phyloP scores from a whole-genome alignment of 2,329 filamentous ascomycete species.

The Hymenoscyphus linearis region DNA sequence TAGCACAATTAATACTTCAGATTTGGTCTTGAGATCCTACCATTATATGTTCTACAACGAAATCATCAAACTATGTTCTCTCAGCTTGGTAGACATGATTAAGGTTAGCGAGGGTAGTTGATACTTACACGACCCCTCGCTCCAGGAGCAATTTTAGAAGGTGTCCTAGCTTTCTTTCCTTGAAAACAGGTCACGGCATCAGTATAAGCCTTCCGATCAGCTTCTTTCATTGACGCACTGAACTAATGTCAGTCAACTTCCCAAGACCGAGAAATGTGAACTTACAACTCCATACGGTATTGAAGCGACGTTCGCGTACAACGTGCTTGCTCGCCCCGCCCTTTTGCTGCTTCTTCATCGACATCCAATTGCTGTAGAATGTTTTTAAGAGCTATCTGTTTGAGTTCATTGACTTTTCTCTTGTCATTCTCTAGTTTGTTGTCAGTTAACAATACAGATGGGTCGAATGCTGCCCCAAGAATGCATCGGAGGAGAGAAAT shows the following conservation, averaged over 20 bases:
- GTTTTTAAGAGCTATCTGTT: not conserved
- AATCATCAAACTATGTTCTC: slow-evolving; percentile 30
- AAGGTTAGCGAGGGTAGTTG: not conserved
- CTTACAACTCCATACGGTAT: slow-evolving; percentile 2
- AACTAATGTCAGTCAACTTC: not conserved
- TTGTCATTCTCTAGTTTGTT: too few relatives aligned
- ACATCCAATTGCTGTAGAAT: not conserved
- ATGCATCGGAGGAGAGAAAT: too few relatives aligned
- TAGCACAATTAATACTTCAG: not conserved
- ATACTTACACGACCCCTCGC: slow-evolving; percentile 28
- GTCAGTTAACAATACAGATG: too few relatives aligned
- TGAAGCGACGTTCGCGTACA: not conserved
- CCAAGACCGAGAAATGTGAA: not conserved
- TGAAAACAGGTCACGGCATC: slow-evolving; percentile 34
- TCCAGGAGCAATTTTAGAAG: slow-evolving; percentile 28
- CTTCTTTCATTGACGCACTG: slow-evolving; percentile 2
- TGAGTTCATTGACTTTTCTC: not conserved
- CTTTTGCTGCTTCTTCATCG: not conserved
- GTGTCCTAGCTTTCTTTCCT: slow-evolving; percentile 21
- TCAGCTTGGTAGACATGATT: not conserved
- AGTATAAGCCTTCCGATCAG: slow-evolving; percentile 26
- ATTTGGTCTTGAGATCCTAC: not conserved
- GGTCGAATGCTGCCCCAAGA: too few relatives aligned
- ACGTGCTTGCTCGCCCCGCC: not conserved
- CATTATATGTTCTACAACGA: slow-evolving; percentile 31